Evolutionary conservation across 2,329 filamentous ascomycete genomes (phyloP), one percentile per base, ranked within the genome.

Genomic region (Trichoderma brevicompactum): DNA sequence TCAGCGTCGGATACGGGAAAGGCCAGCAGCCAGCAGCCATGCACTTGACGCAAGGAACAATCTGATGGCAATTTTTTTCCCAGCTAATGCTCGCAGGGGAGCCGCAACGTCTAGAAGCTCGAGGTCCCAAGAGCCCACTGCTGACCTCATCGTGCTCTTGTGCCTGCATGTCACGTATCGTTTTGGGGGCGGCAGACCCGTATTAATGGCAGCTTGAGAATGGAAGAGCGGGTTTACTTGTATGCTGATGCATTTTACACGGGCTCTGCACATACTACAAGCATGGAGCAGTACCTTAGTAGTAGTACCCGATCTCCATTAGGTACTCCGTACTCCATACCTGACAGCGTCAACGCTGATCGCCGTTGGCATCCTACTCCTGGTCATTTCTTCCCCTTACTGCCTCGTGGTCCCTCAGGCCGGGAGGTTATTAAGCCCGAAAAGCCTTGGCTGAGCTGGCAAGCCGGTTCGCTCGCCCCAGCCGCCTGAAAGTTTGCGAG

Each of bases 21-120:
- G 32, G 36, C 32, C 23, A 28, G 23, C 23, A 28, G 23, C 23
- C 23, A 28, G 23, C 23, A 5, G 13, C 28, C 46, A 50, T 19
- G 36, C 23, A 5, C 23, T 28, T 59, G 63, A 58, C 50, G 63
- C 63, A 65, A 65, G 63, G 63, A 65, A 65, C 63, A 59, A 65
- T 60, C 48, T 44, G 34, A 53, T 38, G 46, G 46, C 36, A 23
- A 49, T 41, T 54, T 54, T 54, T 52, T 32, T 34, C 12, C 44
- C 48, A 40, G 50, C 52, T 50, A 49, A 56, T 40, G 52, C 44
- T 56, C 52, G 23, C 41, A 28, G 23, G 23, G 23, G 23, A 28
- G 23, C 48, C 28, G 49, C 44, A 53, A 46, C 59, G 59, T 62
- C 59, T 62, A 17, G 59, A 62, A 53, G 59, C 49, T 54, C 59